Percentiles rank a stretch among this genome's conserved stretches.
phyloP scores from a whole-genome alignment of 306 rosid genomes.

The Vigna mungo region DNA sequence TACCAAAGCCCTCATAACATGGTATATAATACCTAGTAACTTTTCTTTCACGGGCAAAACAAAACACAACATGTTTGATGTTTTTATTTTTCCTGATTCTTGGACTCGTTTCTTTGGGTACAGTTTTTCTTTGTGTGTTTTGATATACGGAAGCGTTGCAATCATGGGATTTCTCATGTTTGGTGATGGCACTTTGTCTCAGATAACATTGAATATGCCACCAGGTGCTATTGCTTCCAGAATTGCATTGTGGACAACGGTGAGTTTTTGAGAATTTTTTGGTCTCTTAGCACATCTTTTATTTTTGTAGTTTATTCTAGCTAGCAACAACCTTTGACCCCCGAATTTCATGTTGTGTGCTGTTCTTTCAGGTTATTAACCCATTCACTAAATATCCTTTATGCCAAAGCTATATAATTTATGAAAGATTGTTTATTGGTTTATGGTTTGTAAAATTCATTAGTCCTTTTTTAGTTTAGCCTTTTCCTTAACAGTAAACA shows the following conservation, averaged over 20 bases:
- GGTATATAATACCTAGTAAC: conserved; percentile 32
- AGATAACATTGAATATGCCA: conserved; percentile 82
- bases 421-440: neutral
- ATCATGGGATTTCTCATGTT: conserved; percentile 80
- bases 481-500: conserved; percentile 63
- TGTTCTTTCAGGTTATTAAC: conserved; percentile 69
- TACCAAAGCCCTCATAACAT: conserved; percentile 49
- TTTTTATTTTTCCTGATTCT: neutral
- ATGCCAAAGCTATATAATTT: conserved; percentile 3
- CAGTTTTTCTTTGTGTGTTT: conserved; percentile 67
- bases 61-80: neutral
- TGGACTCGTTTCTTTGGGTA: conserved; percentile 26
- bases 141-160: conserved; percentile 72
- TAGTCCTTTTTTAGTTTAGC: neutral
- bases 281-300: conserved; percentile 6
- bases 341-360: conserved; percentile 35
- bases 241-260: conserved; percentile 79
- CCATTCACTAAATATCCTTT: conserved; percentile 85
- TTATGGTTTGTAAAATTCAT: conserved; percentile 25
- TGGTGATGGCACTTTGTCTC: conserved; percentile 71
- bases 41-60: conserved; percentile 3
- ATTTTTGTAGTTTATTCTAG: neutral
- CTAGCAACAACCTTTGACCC: neutral
- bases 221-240: conserved; percentile 58
- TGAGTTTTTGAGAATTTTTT: conserved; percentile 47